Evolutionary conservation across 176 grass and related monocot genomes (phyloP), one percentile per base, ranked within the genome.

Genomic region (Paspalum notatum): DNA sequence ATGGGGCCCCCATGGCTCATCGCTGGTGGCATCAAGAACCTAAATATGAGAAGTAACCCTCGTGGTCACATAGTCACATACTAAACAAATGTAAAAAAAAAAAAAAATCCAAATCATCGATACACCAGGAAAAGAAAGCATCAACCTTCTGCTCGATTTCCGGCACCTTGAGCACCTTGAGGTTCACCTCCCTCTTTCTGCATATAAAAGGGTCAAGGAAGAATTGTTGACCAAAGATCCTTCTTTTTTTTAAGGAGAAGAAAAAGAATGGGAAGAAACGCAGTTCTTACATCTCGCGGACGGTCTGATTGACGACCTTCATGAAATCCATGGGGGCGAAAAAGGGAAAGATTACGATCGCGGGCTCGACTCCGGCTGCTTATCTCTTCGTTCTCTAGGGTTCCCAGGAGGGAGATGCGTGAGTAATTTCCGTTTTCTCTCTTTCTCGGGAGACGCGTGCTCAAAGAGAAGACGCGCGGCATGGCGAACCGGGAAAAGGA

Each of bases 181-280:
- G 87, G 78, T 97, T 97, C 45, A 97, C 87, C 80, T 90, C 94
- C 59, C 95, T 82, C 87, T 92, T 97, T 86, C 95, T 97, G 77
- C 43, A 73, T 51, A 71, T 15, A 47, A 71, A 52, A 52, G 1
- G 18, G 7, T 11, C 80, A 26, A 68, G 24, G 49, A 72, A 22
- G 40, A 13, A 0, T 7, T 47, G 24, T 1, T 62, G 2, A 38
- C 38, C 10, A 49, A 73, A 73, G 40, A 14, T 21, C 7, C 9
- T 17, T 25, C 18, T 18, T 53, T 7, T 53, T 18, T 53, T 54
- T 12, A 12, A 71, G 17, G 20, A 57, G 16, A 38, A 11, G 42
- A 18, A 52, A 53, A 41, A 43, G 10, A 74, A 40, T 24, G 26
- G 13, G 41, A 38, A 60, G 75, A 66, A 52, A 57, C 6, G 22